Evolutionary conservation across 441 rosid species (phyloP), one percentile per base, ranked within the genome.

Genomic region (Mallotus repandus): DNA sequence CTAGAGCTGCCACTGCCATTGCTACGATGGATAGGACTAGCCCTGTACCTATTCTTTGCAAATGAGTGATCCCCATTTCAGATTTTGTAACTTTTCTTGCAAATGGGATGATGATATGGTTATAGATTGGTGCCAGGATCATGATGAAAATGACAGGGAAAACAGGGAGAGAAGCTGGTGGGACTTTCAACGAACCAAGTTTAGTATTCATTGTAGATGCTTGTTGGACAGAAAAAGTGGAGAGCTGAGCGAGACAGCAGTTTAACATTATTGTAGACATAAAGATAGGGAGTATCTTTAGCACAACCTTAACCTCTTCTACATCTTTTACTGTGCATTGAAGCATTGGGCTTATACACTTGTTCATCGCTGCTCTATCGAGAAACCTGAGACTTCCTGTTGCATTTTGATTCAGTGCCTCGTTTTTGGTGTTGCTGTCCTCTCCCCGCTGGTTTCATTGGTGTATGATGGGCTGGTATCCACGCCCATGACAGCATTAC

Each of bases 151-250:
- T 63, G 50, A 94, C 97, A 0, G 96, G 97, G 77, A 89, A 89
- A 54, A 92, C 80, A 0, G 96, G 96, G 50, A 94, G 93, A 18
- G 99, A 90, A 9, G 99, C 96, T 0, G 99, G 97, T 52, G 99
- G 93, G 60, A 94, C 88, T 63, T 70, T 83, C 9, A 91, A 72
- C 62, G 88, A 83, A 21, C 94, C 96, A 6, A 92, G 80, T 73
- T 78, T 83, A 21, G 96, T 92, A 74, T 92, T 81, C 97, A 92
- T 91, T 15, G 96, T 92, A 45, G 97, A 86, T 57, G 97, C 90
- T 86, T 92, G 97, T 55, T 92, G 97, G 73, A 92, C 89, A 1
- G 97, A 94, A 63, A 94, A 94, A 29, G 97, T 91, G 0, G 96
- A 92, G 72, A 92, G 99, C 72, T 94, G 97, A 77, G 96, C 94